A percentile compares a stretch with the other conserved stretches of the same genome.
Conservation (phyloP, 2,329 filamentous ascomycete genomes). For the Aspergillus amoenus region DNA sequence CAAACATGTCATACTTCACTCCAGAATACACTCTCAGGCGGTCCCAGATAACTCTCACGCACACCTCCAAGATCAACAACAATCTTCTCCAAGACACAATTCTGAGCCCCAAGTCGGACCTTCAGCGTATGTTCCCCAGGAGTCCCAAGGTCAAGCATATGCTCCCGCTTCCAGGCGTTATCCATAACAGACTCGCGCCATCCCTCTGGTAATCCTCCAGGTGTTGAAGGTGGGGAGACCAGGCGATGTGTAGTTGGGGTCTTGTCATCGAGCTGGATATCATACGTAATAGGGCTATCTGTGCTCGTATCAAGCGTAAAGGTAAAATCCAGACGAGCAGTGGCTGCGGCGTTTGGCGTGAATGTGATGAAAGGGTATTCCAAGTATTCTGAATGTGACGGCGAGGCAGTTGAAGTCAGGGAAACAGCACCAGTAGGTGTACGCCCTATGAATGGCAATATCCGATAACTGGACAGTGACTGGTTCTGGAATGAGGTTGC, state of each 20-base stretch:
- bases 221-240: slow-evolving; percentile 30
- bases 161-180: slow-evolving; percentile 33
- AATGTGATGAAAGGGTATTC: slow-evolving; percentile 65
- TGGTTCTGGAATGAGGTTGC: slow-evolving; percentile 22
- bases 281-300: slow-evolving; percentile 52
- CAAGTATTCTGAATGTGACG: slow-evolving; percentile 51
- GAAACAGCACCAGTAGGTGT: slow-evolving; percentile 60
- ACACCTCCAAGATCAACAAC: slow-evolving; percentile 58
- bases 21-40: slow-evolving; percentile 49
- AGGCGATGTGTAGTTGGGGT: slow-evolving; percentile 2
- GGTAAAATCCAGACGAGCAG: slow-evolving; percentile 41
- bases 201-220: slow-evolving; percentile 12
- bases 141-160: slow-evolving; percentile 40
- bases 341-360: slow-evolving; percentile 45
- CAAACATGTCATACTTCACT: too few species aligned
- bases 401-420: slow-evolving; percentile 50
- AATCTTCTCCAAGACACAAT: slow-evolving; percentile 57
- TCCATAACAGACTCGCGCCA: slow-evolving; percentile 11
- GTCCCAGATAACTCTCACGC: slow-evolving; percentile 55
- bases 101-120: slow-evolving; percentile 54
- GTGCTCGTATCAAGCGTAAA: slow-evolving; percentile 49
- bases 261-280: slow-evolving; percentile 40
- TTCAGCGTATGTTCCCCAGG: slow-evolving; percentile 46
- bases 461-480: slow-evolving; percentile 47
- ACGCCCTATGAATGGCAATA: slow-evolving; percentile 56